Evolutionary conservation across 2,329 filamentous ascomycete species (phyloP), one percentile per base, ranked within the genome.

Genomic region (Seiridium unicorne): DNA sequence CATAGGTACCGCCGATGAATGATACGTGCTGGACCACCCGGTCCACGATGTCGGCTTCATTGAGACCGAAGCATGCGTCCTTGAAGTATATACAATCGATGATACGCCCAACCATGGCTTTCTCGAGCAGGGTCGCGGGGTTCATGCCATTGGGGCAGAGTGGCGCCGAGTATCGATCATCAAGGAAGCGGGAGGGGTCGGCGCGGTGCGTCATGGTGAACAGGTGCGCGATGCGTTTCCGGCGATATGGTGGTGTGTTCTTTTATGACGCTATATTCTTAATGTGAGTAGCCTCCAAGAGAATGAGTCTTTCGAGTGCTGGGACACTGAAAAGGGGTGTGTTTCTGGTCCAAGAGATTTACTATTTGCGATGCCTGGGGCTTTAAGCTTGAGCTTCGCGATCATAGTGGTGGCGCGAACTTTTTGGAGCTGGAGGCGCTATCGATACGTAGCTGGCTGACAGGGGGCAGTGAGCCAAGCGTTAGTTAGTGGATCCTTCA

Each of bases 81-180:
- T 97, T 97, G 90, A 93, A 99, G 80, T 97, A 99, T 78, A 97
- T 96, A 57, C 88, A 92, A 72, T 97, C 93, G 67, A 93, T 88
- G 75, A 99, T 97, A 72, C 95, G 93, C 77, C 99, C 95, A 72
- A 91, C 91, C 65, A 97, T 92, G 46, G 93, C 90, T 75, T 96
- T 97, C 76, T 98, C 94, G 84, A 98, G 91, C 62, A 98, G 91
- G 4, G 91, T 93, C n/a, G 93, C 91, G 1, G 94, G 94, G 78
- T 97, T 97, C 70, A 96, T 89, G 62, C 93, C 93, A 73, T 94
- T 89, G 61, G 86, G 93, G 64, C 95, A 89, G 31, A 96, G 85
- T 42, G 87, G 34, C 10, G 80, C 82, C 72, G 91, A 91, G 72
- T 94, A 94, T 68, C 94, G 91, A 78, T 96, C 92, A 78, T 98